Base-by-base conservation (phyloP, 2,329 filamentous ascomycete species). In the Blastomyces percursus region DNA sequence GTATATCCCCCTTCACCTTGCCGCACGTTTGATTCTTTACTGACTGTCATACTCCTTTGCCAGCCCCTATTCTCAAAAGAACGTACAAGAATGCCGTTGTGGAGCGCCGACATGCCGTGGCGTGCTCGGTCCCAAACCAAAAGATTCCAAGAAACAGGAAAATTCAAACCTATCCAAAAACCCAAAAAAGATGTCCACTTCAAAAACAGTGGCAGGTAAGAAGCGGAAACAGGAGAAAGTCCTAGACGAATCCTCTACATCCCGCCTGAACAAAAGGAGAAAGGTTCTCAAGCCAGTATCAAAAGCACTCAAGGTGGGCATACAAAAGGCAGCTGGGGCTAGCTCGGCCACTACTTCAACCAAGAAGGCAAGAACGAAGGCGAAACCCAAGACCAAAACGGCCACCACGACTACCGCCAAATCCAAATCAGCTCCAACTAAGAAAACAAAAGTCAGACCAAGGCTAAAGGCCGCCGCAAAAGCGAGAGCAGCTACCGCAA, bases 51-150 rank as follows among this genome's bases (percentile, higher is more conserved):
- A 32, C 56, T 24, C 48, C 24, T 54, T 44, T 9, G 35, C 27
- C 51, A 81, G 79, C 65, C 81, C 81, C 11, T 84, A 81, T 70
- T 86, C 82, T 12, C 79, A 79, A 65, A 84, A 84, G 69, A 86
- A 85, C 66, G 82, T 85, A 44, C 85, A 87, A 70, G 73, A 80
- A 65, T 88, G 85, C 69, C 81, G 82, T 62, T 88, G 85, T 69
- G 85, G 85, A 38, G 79, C 84, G 9, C 71, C 77, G 9, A 81
- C 79, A 44, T 88, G 85, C 68, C 81, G 85, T 65, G 86, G 85
- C 57, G 79, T 85, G 48, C 75, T 88, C 44, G 84, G 83, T 14
- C 81, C 81, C 11, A 80, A 78, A 60, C 78, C 80, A 4, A 82
- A 81, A 69, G 80, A 82, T 60, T 77, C 76, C 59, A 71, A 61